Conservation (phyloP, 179 eudicot species). For the Corrigiola litoralis region DNA sequence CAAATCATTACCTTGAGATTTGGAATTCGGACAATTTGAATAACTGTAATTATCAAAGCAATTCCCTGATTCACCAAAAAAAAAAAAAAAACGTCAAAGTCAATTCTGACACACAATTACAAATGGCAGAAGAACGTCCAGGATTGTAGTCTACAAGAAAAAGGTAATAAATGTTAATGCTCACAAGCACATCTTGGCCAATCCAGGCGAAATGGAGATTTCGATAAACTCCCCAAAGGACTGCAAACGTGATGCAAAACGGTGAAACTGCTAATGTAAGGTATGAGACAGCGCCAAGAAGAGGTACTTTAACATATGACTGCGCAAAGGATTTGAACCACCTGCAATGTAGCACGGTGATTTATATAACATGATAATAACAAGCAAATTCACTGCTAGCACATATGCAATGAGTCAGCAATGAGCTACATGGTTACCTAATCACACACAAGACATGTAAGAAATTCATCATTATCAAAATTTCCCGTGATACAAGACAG, state of each 20-base stretch:
- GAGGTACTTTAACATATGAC: constrained; percentile 60
- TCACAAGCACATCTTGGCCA: constrained; percentile 91
- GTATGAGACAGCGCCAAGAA: constrained; percentile 68
- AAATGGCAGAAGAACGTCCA: not conserved
- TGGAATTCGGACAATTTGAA: constrained; percentile 78
- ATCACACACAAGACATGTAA: too few species aligned
- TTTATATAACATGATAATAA: not conserved
- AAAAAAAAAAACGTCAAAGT: not conserved
- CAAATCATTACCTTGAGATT: constrained; percentile 69
- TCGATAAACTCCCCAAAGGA: constrained; percentile 66
- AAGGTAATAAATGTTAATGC: constrained; percentile 12
- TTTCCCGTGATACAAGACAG: too few species aligned
- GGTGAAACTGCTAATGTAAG: constrained; percentile 75
- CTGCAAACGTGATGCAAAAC: constrained; percentile 73
- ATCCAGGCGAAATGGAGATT: constrained; percentile 62
- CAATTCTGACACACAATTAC: not conserved
- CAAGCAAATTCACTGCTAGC: not conserved
- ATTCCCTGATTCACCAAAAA: constrained; percentile 52
- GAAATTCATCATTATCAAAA: too few species aligned
- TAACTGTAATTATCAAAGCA: constrained; percentile 73
- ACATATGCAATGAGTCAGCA: not conserved
- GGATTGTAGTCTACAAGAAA: not conserved
- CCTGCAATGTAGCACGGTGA: constrained; percentile 33
- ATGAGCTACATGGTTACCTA: too few species aligned
- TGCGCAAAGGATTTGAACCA: constrained; percentile 51